These are phyloP conservation scores for Kodamaea laetipori DNA, from an alignment of 805 yeast species.

Conservation along the genomic window DNA sequence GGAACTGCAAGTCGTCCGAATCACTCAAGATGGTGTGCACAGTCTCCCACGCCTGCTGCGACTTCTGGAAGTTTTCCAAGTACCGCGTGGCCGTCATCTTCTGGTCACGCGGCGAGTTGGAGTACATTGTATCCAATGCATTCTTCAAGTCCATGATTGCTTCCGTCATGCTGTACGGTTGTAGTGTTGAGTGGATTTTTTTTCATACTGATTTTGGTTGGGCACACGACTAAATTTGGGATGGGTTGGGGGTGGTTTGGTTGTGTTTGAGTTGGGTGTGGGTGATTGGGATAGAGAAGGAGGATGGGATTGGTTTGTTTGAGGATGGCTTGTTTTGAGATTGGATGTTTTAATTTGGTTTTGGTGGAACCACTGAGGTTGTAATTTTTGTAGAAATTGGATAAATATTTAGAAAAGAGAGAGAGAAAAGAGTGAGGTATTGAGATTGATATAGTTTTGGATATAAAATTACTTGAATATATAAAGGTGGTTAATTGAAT, in stretches of 20 bases:
- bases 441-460: too few species aligned
- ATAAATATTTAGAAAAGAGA: background rate
- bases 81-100: constrained; percentile 53
- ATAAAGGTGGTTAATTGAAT: too few species aligned
- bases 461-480: too few species aligned
- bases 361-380: constrained; percentile 1
- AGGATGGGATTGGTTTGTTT: background rate
- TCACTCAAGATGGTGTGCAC: constrained; percentile 55
- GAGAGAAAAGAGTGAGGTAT: too few species aligned
- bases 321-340: too few species aligned
- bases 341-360: too few species aligned
- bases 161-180: constrained; percentile 7
- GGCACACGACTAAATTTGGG: constrained; percentile 4
- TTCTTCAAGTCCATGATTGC: constrained; percentile 34
- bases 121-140: constrained; percentile 53
- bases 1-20: constrained; percentile 52
- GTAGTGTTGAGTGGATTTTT: constrained; percentile 6
- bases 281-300: background rate
- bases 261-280: background rate
- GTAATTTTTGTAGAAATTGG: background rate
- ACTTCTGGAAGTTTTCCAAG: constrained; percentile 82
- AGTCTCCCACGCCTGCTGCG: constrained; percentile 76
- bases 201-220: constrained; percentile 6
- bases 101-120: constrained; percentile 45
- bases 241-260: background rate